phyloP scores from a whole-genome alignment of 768 basidiomycete genomes.

The Agrocybe chaxingu region DNA sequence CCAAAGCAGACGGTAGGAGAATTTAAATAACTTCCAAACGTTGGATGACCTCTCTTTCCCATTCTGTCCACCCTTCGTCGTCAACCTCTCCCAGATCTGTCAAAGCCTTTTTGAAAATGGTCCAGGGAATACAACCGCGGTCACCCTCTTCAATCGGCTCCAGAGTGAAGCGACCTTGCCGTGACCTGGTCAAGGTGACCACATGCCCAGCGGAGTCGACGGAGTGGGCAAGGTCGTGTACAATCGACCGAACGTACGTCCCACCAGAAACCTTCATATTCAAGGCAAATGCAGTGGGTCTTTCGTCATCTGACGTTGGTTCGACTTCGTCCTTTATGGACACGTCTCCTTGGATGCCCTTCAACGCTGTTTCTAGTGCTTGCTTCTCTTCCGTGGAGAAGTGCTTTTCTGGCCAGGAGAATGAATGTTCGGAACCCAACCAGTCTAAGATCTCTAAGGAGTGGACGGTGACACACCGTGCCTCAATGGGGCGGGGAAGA shows the following conservation, averaged over 20 bases:
- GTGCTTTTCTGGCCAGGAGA: slow-evolving; percentile 69
- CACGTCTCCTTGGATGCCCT: slow-evolving; percentile 39
- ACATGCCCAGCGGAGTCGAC: slow-evolving; percentile 91
- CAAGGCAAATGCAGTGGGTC: slow-evolving; percentile 79
- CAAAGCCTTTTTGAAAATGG: slow-evolving; percentile 62
- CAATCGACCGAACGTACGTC: slow-evolving; percentile 94
- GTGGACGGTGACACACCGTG: slow-evolving; percentile 79
- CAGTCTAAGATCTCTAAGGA: slow-evolving; percentile 77
- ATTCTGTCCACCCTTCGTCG: slow-evolving; percentile 66
- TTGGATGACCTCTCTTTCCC: slow-evolving; percentile 81
- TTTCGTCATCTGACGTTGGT: slow-evolving; percentile 23
- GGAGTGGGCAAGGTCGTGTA: slow-evolving; percentile 86
- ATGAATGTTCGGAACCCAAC: slow-evolving; percentile 73
- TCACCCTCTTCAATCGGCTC: slow-evolving; percentile 49
- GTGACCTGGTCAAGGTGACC: slow-evolving; percentile 83
- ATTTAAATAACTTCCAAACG: slow-evolving; percentile 56
- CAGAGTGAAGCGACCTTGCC: slow-evolving; percentile 79
- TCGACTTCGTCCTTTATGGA: slow-evolving; percentile 40
- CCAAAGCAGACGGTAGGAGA: not conserved
- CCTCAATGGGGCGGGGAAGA: slow-evolving; percentile 90
- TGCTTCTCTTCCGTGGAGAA: slow-evolving; percentile 67
- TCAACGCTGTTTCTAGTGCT: slow-evolving; percentile 64
- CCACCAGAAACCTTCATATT: slow-evolving; percentile 94
- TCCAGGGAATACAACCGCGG: slow-evolving; percentile 68
- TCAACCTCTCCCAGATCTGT: slow-evolving; percentile 51